Evolutionary conservation across 108 stramenopile genomes (phyloP).

Genomic region (Cyclotella baltica): DNA sequence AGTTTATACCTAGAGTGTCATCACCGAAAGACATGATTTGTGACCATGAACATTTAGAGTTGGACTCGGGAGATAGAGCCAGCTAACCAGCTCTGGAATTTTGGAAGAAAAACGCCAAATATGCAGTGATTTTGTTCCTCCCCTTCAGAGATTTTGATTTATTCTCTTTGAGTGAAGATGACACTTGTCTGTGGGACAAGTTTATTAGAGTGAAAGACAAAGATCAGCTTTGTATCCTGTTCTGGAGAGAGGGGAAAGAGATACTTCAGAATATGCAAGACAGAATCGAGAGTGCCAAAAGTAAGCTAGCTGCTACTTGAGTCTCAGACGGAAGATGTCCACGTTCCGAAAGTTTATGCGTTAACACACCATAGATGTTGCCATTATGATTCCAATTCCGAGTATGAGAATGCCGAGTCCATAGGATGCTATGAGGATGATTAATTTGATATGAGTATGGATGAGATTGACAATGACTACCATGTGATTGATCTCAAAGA

Average conservation of each 20-base stretch:
- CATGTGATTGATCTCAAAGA: too few relatives aligned
- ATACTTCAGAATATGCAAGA: constrained; percentile 5
- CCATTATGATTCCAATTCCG: too few relatives aligned
- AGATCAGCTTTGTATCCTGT: too few relatives aligned
- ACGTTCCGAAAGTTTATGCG: too few relatives aligned
- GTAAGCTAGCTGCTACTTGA: too few relatives aligned
- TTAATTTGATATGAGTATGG: too few relatives aligned
- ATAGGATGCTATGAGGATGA: too few relatives aligned
- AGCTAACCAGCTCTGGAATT: not conserved
- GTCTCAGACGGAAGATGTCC: too few relatives aligned
- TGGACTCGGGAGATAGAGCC: not conserved
- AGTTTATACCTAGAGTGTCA: not conserved
- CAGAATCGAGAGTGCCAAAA: not conserved
- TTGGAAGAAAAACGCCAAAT: not conserved
- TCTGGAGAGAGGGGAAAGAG: not conserved
- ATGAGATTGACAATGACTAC: too few relatives aligned
- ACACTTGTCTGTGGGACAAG: not conserved
- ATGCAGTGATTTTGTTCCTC: not conserved
- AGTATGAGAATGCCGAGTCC: too few relatives aligned
- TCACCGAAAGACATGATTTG: not conserved
- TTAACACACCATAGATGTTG: too few relatives aligned
- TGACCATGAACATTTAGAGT: not conserved
- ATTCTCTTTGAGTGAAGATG: not conserved
- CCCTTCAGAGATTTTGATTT: not conserved
- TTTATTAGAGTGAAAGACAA: not conserved